A percentile compares a stretch with the other conserved stretches of the same genome.
These are phyloP conservation scores for Glarea lozoyensis DNA, from an alignment of 495 filamentous ascomycete species.

Conservation along the genomic window DNA sequence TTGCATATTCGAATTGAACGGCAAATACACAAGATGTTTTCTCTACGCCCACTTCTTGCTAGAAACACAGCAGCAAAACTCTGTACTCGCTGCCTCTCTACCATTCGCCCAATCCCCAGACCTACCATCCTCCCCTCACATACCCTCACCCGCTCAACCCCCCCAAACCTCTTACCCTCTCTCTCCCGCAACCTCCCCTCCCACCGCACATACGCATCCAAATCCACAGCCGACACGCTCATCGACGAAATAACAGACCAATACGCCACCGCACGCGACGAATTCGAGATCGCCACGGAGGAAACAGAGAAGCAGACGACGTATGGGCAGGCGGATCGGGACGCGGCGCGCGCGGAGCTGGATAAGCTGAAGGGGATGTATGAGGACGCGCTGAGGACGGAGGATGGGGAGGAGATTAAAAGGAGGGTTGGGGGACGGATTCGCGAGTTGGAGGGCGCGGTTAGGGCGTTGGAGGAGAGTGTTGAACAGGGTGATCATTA, in stretches of 20 bases:
- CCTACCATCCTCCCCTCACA: background rate
- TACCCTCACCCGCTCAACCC: background rate
- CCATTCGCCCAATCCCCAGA: background rate
- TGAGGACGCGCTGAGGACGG: slow-evolving; percentile 27
- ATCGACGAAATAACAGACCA: slow-evolving; percentile 36
- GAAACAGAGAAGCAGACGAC: slow-evolving; percentile 45
- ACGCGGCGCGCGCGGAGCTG: slow-evolving; percentile 42
- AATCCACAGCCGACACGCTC: slow-evolving; percentile 27
- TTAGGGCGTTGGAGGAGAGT: slow-evolving; percentile 37
- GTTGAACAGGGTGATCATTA: slow-evolving; percentile 24
- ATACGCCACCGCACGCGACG: slow-evolving; percentile 40
- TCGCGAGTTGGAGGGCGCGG: slow-evolving; percentile 43
- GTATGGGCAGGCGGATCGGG: slow-evolving; percentile 43
- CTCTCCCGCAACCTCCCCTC: background rate
- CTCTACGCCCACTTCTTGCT: slow-evolving; percentile 6
- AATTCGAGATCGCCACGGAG: slow-evolving; percentile 48
- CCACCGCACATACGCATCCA: slow-evolving; percentile 17
- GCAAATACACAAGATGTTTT: slow-evolving; percentile 9
- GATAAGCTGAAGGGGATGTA: slow-evolving; percentile 39
- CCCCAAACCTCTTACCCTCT: background rate
- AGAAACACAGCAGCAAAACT: slow-evolving; percentile 1
- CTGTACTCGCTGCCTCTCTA: slow-evolving; percentile 6
- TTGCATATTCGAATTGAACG: background rate
- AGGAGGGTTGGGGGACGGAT: slow-evolving; percentile 39
- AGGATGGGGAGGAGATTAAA: slow-evolving; percentile 38